phyloP scores from a whole-genome alignment of 2,329 filamentous ascomycete species.

The Arachnopeziza araneosa region DNA sequence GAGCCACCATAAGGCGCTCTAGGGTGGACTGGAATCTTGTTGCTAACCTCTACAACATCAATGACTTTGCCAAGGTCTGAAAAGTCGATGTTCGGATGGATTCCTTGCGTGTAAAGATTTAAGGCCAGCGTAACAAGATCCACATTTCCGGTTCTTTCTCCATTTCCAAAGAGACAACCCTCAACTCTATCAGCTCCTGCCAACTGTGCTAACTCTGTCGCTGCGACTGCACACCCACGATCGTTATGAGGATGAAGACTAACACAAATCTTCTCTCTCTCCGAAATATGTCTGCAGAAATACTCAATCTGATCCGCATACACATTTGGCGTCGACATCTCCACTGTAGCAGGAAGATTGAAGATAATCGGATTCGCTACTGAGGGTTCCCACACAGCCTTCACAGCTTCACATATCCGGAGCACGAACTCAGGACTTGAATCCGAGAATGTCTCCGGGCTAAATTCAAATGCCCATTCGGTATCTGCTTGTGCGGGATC shows the following conservation, averaged over 20 bases:
- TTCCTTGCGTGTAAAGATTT: slow-evolving; percentile 92
- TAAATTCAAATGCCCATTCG: slow-evolving; percentile 77
- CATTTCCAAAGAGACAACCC: slow-evolving; percentile 90
- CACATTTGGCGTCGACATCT: slow-evolving; percentile 90
- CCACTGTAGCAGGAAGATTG: slow-evolving; percentile 93
- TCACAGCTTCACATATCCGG: slow-evolving; percentile 84
- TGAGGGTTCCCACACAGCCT: slow-evolving; percentile 83
- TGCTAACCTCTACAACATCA: slow-evolving; percentile 83
- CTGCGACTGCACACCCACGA: slow-evolving; percentile 81
- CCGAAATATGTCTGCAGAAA: slow-evolving; percentile 80
- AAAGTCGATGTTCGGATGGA: slow-evolving; percentile 82
- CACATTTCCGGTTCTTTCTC: slow-evolving; percentile 92
- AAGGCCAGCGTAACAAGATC: slow-evolving; percentile 88
- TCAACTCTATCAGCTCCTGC: slow-evolving; percentile 92
- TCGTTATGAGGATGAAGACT: slow-evolving; percentile 95
- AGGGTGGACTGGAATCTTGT: slow-evolving; percentile 89
- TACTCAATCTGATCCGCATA: slow-evolving; percentile 97
- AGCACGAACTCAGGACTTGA: slow-evolving; percentile 78
- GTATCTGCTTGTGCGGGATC: slow-evolving; percentile 52
- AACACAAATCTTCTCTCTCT: slow-evolving; percentile 81
- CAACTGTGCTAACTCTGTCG: slow-evolving; percentile 91
- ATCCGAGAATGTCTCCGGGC: slow-evolving; percentile 86
- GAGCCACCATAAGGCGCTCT: slow-evolving; percentile 87
- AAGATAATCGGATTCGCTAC: slow-evolving; percentile 83
- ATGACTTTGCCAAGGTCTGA: slow-evolving; percentile 84